These are phyloP conservation scores for Sequoiadendron giganteum DNA, from an alignment of 75 land plant genomes.

Conservation along the genomic window DNA sequence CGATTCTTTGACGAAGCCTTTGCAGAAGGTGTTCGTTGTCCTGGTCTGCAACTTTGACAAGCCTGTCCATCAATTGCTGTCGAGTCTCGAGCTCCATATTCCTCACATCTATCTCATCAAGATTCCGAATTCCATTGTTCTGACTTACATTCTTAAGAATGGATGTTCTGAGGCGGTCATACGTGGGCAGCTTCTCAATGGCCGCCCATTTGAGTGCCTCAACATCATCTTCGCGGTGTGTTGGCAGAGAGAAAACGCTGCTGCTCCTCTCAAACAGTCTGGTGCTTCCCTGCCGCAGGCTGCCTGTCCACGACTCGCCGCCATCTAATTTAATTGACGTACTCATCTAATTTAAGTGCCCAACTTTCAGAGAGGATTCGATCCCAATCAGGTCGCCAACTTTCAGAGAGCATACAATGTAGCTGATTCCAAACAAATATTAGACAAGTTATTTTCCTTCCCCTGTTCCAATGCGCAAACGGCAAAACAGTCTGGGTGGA, in stretches of 20 bases:
- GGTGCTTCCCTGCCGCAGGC: neutral
- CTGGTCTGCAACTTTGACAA: constrained; percentile 34
- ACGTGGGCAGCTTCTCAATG: constrained; percentile 38
- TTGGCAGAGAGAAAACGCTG: neutral
- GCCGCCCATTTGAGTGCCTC: constrained; percentile 40
- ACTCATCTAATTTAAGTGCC: too few relatives aligned
- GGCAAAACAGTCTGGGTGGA: too few relatives aligned
- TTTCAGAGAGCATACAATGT: too few relatives aligned
- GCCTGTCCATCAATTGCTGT: constrained; percentile 38
- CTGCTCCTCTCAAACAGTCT: neutral
- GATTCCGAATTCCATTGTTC: neutral
- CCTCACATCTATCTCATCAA: constrained; percentile 30
- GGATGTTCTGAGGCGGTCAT: constrained; percentile 18
- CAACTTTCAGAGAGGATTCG: too few relatives aligned
- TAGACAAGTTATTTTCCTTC: too few relatives aligned
- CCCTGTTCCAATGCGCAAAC: too few relatives aligned
- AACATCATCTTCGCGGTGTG: constrained; percentile 25
- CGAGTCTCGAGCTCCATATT: constrained; percentile 16
- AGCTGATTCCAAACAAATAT: too few relatives aligned
- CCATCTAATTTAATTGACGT: neutral
- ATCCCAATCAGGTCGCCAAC: too few relatives aligned
- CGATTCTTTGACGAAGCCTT: constrained; percentile 39
- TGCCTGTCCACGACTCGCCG: neutral
- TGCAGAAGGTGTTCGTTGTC: constrained; percentile 43
- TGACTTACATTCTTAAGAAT: constrained; percentile 11